Evolutionary conservation across 1,284 basidiomycete species (phyloP).

Genomic region (Tilletia indica): DNA sequence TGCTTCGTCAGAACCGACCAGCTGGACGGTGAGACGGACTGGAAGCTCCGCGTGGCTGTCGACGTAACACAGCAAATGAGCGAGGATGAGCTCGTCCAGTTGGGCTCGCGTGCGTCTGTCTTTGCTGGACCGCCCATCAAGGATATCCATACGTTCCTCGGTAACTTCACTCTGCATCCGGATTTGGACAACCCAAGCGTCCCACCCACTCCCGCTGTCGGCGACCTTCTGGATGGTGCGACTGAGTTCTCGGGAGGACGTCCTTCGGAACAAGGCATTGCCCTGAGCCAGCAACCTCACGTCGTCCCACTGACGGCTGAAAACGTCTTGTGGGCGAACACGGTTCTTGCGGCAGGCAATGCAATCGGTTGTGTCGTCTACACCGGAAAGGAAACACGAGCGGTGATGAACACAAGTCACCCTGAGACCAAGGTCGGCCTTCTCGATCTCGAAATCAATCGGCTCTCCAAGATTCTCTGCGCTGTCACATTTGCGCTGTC

Average conservation of each 20-base stretch:
- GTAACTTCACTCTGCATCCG: slow-evolving; percentile 77
- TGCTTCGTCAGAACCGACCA: slow-evolving; percentile 98
- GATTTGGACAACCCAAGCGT: slow-evolving; percentile 6
- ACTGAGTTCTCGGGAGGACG: neutral
- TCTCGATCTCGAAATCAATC: slow-evolving; percentile 90
- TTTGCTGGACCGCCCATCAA: slow-evolving; percentile 89
- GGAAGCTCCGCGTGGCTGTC: slow-evolving; percentile 92
- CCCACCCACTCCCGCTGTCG: slow-evolving; percentile 56
- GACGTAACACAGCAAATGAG: slow-evolving; percentile 75
- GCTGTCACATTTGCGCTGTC: slow-evolving; percentile 89
- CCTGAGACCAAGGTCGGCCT: slow-evolving; percentile 92
- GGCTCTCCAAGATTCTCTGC: slow-evolving; percentile 94
- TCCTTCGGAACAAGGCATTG: slow-evolving; percentile 54
- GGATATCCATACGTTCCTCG: slow-evolving; percentile 93
- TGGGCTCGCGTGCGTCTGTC: slow-evolving; percentile 55
- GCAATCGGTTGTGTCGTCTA: slow-evolving; percentile 91
- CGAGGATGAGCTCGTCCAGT: slow-evolving; percentile 66
- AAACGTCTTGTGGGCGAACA: slow-evolving; percentile 95
- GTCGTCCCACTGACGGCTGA: slow-evolving; percentile 68
- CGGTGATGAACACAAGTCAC: slow-evolving; percentile 99
- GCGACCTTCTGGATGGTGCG: slow-evolving; percentile 21
- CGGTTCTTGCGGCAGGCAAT: slow-evolving; percentile 89
- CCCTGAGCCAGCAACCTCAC: slow-evolving; percentile 45
- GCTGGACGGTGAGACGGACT: slow-evolving; percentile 97
- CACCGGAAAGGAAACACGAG: slow-evolving; percentile 89